These are phyloP conservation scores for Brassica balearica DNA, from an alignment of 441 rosid species.

Conservation along the genomic window DNA sequence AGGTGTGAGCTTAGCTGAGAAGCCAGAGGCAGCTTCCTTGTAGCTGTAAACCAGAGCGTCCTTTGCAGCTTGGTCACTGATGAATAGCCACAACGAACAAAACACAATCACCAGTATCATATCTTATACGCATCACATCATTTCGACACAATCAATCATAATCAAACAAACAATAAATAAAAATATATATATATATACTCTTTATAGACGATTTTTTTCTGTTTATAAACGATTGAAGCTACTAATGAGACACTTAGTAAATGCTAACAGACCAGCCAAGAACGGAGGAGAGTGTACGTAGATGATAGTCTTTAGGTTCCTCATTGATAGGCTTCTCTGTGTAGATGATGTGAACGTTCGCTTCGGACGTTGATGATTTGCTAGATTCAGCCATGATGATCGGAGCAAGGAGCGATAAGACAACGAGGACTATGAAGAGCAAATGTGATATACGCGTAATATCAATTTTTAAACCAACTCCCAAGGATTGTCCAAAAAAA, in stretches of 20 bases:
- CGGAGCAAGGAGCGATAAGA: conserved; percentile 30
- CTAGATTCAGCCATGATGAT: conserved; percentile 62
- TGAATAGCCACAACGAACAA: neutral
- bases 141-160: neutral
- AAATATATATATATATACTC: neutral
- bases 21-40: conserved; percentile 78
- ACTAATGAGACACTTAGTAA: neutral
- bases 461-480: neutral
- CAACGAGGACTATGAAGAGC: conserved; percentile 4
- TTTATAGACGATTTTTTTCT: no score
- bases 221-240: neutral
- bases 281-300: conserved; percentile 74
- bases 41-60: conserved; percentile 74
- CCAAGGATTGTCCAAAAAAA: neutral
- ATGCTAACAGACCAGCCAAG: conserved; percentile 63
- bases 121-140: conserved; percentile 1
- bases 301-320: conserved; percentile 66
- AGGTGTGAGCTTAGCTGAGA: conserved; percentile 84
- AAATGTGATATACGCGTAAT: neutral
- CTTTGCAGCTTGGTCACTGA: conserved; percentile 64
- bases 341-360: conserved; percentile 82
- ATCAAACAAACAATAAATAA: neutral
- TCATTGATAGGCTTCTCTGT: conserved; percentile 67
- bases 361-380: conserved; percentile 36
- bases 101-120: neutral